Conservation (phyloP, 805 yeast genomes). For the Isabelozyma pseudorhagii region DNA sequence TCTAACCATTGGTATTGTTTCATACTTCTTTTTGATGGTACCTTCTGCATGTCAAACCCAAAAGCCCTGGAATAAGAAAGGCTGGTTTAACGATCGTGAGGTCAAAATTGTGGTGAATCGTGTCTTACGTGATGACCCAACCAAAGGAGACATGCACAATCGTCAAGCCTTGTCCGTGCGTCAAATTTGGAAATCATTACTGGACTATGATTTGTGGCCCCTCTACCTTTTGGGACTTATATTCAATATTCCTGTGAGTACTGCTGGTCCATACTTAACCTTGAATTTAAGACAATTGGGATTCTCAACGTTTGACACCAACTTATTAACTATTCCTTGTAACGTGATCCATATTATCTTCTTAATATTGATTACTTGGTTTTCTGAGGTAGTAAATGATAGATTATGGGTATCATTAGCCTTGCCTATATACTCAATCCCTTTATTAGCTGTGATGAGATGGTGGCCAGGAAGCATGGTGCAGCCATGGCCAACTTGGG, state of each 20-base stretch:
- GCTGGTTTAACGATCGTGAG: conserved; percentile 49
- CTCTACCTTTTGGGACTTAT: conserved; percentile 47
- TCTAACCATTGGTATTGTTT: conserved; percentile 44
- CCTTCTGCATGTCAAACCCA: conserved; percentile 52
- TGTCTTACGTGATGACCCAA: conserved; percentile 60
- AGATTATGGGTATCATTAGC: conserved; percentile 10
- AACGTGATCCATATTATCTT: conserved; percentile 28
- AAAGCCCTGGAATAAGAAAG: conserved; percentile 43
- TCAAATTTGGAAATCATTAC: conserved; percentile 36
- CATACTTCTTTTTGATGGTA: conserved; percentile 45
- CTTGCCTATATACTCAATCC: conserved; percentile 14
- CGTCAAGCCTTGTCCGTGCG: conserved; percentile 47
- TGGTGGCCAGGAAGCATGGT: conserved; percentile 42
- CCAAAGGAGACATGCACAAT: conserved; percentile 61
- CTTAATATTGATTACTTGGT: conserved; percentile 32
- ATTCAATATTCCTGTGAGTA: conserved; percentile 15
- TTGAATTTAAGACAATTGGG: conserved; percentile 33
- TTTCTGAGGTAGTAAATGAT: conserved; percentile 31
- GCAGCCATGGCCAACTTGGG: conserved; percentile 42
- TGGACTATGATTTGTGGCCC: conserved; percentile 57
- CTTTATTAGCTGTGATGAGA: conserved; percentile 27
- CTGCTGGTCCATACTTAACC: conserved; percentile 38
- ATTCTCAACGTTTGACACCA: conserved; percentile 18
- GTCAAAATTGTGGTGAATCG: conserved; percentile 57
- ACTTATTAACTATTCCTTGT: conserved; percentile 20